Conservation (phyloP, 1,139 yeast species). For the Kurtzmaniella quercitrusa region DNA sequence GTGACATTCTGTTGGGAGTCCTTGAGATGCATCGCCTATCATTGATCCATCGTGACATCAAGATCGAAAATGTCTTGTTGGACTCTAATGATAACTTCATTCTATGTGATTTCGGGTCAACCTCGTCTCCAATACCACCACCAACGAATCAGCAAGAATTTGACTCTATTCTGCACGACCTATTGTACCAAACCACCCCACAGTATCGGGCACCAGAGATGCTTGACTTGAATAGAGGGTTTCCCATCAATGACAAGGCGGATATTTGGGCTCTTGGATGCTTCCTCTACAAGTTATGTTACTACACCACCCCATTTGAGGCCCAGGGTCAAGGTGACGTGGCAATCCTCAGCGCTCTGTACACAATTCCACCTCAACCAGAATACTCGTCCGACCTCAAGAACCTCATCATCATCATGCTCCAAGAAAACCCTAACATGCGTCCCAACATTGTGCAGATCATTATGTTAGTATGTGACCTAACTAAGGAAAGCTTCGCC, state of each 20-base stretch:
- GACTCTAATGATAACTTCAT: constrained; percentile 55
- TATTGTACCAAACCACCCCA: constrained; percentile 74
- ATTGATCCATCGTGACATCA: constrained; percentile 70
- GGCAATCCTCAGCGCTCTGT: constrained; percentile 66
- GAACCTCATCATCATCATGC: constrained; percentile 71
- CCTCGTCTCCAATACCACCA: constrained; percentile 56
- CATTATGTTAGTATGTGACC: constrained; percentile 30
- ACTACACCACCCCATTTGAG: constrained; percentile 80
- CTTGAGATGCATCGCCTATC: constrained; percentile 66
- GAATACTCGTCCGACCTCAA: constrained; percentile 58
- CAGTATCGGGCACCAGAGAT: constrained; percentile 82
- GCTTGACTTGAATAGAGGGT: constrained; percentile 65
- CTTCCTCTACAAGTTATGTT: constrained; percentile 69
- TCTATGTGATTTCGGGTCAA: constrained; percentile 76
- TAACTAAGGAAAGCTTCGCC: constrained; percentile 27
- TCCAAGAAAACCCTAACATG: constrained; percentile 72
- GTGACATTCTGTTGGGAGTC: constrained; percentile 62
- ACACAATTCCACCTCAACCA: constrained; percentile 55
- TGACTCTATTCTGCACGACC: constrained; percentile 57
- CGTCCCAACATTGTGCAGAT: constrained; percentile 86
- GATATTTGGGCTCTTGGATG: constrained; percentile 87
- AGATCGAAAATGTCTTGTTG: constrained; percentile 72
- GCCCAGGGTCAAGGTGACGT: constrained; percentile 63
- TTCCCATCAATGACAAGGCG: constrained; percentile 69
- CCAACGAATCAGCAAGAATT: constrained; percentile 64